phyloP scores from a whole-genome alignment of 1,284 basidiomycete species.

The Ceratobasidium theobromae region DNA sequence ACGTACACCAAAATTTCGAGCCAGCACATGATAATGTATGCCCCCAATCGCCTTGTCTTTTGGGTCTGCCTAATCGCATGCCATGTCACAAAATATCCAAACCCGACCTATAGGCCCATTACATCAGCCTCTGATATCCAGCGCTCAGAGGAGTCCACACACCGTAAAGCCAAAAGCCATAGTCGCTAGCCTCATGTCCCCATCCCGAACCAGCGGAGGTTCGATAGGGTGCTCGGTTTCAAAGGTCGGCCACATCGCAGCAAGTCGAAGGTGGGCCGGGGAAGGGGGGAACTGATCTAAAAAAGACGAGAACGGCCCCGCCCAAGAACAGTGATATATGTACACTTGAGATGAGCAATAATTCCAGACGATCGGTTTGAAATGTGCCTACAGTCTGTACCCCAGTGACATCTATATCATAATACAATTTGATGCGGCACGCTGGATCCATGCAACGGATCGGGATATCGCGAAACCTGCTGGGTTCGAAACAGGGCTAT shows the following conservation, averaged over 20 bases:
- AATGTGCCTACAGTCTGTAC: not conserved
- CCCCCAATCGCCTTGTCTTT: conserved; percentile 24
- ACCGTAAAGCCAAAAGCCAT: conserved; percentile 29
- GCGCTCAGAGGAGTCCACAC: not conserved
- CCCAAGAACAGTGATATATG: not conserved
- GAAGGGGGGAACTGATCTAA: not conserved
- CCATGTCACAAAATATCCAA: conserved; percentile 26
- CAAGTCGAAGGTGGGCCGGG: not conserved
- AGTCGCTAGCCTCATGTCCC: conserved; percentile 26
- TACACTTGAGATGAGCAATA: not conserved
- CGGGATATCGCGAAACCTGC: not conserved
- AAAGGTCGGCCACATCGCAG: conserved; percentile 27
- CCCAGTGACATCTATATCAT: not conserved
- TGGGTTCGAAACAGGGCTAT: too few species aligned
- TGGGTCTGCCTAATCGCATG: conserved; percentile 24
- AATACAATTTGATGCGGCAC: not conserved
- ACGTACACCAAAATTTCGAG: conserved; percentile 26
- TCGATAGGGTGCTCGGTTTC: conserved; percentile 19
- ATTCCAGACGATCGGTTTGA: not conserved
- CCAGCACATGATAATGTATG: conserved; percentile 29
- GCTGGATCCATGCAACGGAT: not conserved
- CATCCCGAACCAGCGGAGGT: not conserved
- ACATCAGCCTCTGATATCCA: not conserved
- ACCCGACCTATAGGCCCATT: conserved; percentile 4
- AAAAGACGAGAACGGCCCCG: not conserved